Conservation (phyloP, 2,329 filamentous ascomycete genomes). For the Aureobasidium sp. region DNA sequence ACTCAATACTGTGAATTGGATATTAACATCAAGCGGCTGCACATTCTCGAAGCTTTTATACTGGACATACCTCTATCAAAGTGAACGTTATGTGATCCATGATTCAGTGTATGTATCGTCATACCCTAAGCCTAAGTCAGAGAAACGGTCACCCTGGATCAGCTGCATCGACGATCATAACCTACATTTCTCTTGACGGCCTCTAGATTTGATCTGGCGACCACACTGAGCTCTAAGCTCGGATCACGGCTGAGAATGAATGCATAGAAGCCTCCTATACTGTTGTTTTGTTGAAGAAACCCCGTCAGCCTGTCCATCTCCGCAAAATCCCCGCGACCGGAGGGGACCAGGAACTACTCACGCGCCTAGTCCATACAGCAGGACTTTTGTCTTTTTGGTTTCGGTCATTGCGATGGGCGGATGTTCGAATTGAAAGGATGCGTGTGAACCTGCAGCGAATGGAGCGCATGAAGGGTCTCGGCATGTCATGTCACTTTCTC, state of each 20-base stretch:
- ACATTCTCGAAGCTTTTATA: background rate
- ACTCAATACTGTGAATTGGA: slow-evolving; percentile 30
- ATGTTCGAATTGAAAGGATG: background rate
- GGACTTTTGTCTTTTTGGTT: slow-evolving; percentile 29
- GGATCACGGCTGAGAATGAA: slow-evolving; percentile 44
- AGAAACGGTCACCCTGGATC: background rate
- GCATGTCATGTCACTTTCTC: background rate
- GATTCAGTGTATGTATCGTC: slow-evolving; percentile 34
- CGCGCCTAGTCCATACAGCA: slow-evolving; percentile 51
- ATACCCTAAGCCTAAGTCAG: slow-evolving; percentile 31
- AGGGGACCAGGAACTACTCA: slow-evolving; percentile 29
- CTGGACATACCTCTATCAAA: slow-evolving; percentile 1
- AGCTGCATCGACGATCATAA: background rate
- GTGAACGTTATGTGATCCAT: slow-evolving; percentile 31
- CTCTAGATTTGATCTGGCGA: slow-evolving; percentile 42
- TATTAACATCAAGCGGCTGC: background rate
- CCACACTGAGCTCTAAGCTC: slow-evolving; percentile 36
- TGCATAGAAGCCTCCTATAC: slow-evolving; percentile 53
- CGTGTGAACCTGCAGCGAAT: background rate
- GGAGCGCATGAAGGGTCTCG: background rate
- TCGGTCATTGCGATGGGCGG: background rate
- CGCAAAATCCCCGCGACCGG: background rate
- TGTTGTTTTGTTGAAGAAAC: slow-evolving; percentile 21
- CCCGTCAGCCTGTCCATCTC: background rate
- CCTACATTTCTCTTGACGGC: slow-evolving; percentile 33